Evolutionary conservation across 2,329 filamentous ascomycete genomes (phyloP).

Genomic region (Verruconis gallopava): DNA sequence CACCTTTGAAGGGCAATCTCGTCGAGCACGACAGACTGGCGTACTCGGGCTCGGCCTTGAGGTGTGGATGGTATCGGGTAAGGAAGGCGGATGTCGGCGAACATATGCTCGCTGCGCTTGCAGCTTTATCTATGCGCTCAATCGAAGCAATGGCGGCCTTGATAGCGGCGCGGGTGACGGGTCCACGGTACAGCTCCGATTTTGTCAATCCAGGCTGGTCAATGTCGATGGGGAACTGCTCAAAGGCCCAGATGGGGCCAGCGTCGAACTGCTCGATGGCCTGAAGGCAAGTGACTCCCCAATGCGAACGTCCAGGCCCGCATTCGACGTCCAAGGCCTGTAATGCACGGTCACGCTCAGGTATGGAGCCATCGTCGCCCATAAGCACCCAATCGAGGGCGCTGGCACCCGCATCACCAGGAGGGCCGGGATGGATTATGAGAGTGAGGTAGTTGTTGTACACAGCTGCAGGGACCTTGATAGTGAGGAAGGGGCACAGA

Average conservation of each 20-base stretch:
- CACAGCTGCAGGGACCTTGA: constrained; percentile 24
- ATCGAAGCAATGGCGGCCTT: constrained; percentile 26
- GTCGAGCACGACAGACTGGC: constrained; percentile 21
- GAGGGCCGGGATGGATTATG: constrained; percentile 30
- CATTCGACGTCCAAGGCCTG: constrained; percentile 10
- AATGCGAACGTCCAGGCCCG: constrained; percentile 25
- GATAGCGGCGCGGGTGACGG: constrained; percentile 27
- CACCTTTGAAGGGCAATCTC: constrained; percentile 27
- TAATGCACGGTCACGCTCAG: constrained; percentile 18
- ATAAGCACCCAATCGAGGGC: constrained; percentile 31
- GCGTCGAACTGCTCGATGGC: constrained; percentile 30
- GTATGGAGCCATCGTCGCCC: constrained; percentile 28
- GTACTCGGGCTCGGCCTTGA: constrained; percentile 19
- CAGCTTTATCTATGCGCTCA: constrained; percentile 22
- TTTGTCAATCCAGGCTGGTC: constrained; percentile 28
- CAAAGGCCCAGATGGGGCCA: constrained; percentile 33
- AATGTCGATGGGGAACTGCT: constrained; percentile 30
- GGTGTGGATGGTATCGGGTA: constrained; percentile 3
- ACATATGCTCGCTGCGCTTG: constrained; percentile 10
- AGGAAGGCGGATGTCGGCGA: constrained; percentile 13
- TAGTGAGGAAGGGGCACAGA: constrained; percentile 31
- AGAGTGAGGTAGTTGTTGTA: constrained; percentile 27
- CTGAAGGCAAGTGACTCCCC: constrained; percentile 28
- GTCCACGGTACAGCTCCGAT: constrained; percentile 28
- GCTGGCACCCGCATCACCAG: constrained; percentile 30